These are phyloP conservation scores for Plectosphaerella cucumerina DNA, from an alignment of 2,329 filamentous ascomycete genomes.

Conservation along the genomic window DNA sequence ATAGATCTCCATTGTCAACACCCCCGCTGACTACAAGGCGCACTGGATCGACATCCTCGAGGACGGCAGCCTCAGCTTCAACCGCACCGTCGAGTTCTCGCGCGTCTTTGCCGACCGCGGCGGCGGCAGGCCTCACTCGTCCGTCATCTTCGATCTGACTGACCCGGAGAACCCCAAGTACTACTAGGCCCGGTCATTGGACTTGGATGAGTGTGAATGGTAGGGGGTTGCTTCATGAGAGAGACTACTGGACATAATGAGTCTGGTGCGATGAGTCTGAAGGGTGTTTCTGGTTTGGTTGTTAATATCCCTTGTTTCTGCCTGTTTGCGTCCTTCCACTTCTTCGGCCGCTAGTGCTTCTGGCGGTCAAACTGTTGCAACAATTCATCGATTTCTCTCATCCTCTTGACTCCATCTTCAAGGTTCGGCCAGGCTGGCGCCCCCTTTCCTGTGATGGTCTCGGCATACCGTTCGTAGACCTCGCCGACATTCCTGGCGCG, in stretches of 20 bases:
- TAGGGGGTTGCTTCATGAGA: neutral
- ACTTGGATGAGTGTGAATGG: neutral
- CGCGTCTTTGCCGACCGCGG: conserved; percentile 48
- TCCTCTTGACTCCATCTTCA: too few species aligned
- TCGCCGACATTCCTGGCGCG: conserved; percentile 45
- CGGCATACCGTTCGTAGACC: conserved; percentile 52
- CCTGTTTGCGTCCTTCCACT: too few species aligned
- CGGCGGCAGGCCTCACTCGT: conserved; percentile 53
- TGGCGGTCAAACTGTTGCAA: too few species aligned
- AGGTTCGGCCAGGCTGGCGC: too few species aligned
- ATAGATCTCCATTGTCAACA: conserved; percentile 54
- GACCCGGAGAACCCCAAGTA: conserved; percentile 48
- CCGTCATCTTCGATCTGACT: conserved; percentile 52
- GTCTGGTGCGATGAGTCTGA: too few species aligned
- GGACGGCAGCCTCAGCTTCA: conserved; percentile 54
- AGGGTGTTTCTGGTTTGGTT: too few species aligned
- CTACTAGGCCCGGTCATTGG: conserved; percentile 25
- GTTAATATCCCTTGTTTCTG: too few species aligned
- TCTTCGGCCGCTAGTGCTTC: too few species aligned
- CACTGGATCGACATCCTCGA: conserved; percentile 56
- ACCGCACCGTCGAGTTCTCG: conserved; percentile 55
- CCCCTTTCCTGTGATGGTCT: too few species aligned
- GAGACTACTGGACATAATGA: neutral
- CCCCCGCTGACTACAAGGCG: conserved; percentile 57
- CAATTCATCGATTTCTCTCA: too few species aligned